Conservation (phyloP, 2,329 filamentous ascomycete species). For the Cercospora janseana region DNA sequence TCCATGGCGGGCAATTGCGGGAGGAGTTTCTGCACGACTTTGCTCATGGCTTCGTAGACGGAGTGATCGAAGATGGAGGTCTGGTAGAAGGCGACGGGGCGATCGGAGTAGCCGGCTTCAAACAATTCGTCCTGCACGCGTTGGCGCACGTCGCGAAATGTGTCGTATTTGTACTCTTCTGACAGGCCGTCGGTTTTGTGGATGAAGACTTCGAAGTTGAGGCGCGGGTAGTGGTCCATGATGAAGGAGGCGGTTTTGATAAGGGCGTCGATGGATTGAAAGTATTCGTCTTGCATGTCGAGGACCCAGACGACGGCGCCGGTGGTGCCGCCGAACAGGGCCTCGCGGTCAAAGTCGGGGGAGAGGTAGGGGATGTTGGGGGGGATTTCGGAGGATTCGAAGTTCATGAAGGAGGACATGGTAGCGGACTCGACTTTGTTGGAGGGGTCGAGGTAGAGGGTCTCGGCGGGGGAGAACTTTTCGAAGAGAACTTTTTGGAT, state of each 20-base stretch:
- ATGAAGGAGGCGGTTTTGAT: slow-evolving; percentile 87
- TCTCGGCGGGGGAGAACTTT: slow-evolving; percentile 94
- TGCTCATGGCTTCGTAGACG: slow-evolving; percentile 97
- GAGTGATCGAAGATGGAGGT: slow-evolving; percentile 98
- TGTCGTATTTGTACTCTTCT: slow-evolving; percentile 94
- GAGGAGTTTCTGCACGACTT: slow-evolving; percentile 96
- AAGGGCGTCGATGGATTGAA: slow-evolving; percentile 82
- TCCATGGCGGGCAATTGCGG: slow-evolving; percentile 90
- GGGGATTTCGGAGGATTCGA: slow-evolving; percentile 97
- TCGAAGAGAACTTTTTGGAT: slow-evolving; percentile 99
- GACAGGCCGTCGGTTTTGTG: slow-evolving; percentile 98
- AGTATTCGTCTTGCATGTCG: slow-evolving; percentile 95
- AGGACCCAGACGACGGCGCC: slow-evolving; percentile 98
- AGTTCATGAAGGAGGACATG: slow-evolving; percentile 98
- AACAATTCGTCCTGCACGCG: slow-evolving; percentile 94
- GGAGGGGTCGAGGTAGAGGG: slow-evolving; percentile 91
- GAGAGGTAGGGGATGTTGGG: slow-evolving; percentile 92
- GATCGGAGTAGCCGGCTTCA: slow-evolving; percentile 89
- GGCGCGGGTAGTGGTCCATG: slow-evolving; percentile 82
- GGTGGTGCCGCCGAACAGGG: slow-evolving; percentile 82
- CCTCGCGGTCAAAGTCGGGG: slow-evolving; percentile 83
- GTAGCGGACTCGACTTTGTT: slow-evolving; percentile 91
- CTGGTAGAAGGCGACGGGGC: slow-evolving; percentile 89
- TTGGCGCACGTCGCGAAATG: slow-evolving; percentile 94
- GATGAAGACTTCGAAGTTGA: slow-evolving; percentile 98